Percentiles rank a stretch among this genome's conserved stretches.
Evolutionary conservation across 257 asterid species (phyloP).

Genomic region (Mitragyna speciosa): DNA sequence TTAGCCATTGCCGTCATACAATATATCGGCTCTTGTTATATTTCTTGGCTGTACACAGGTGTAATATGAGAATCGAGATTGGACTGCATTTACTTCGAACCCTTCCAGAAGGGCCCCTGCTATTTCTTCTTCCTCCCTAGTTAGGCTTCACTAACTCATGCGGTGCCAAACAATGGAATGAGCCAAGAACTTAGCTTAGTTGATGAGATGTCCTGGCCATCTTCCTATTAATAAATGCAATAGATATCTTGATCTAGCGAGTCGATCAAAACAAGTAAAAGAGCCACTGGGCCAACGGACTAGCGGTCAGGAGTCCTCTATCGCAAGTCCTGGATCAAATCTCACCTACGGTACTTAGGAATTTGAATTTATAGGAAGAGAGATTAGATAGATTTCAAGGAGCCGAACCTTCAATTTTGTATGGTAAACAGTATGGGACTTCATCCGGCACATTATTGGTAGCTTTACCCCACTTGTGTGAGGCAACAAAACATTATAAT

Average conservation of each 20-base stretch:
- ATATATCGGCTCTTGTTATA: not conserved
- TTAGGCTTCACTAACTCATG: not conserved
- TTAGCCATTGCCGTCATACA: conserved; percentile 4
- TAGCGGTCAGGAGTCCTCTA: no score
- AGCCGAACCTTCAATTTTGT: no score
- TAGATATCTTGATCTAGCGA: not conserved
- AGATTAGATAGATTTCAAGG: no score
- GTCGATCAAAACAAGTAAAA: not conserved
- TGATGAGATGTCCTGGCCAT: not conserved
- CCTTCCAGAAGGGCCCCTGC: not conserved
- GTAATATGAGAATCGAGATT: not conserved
- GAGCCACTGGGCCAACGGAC: no score
- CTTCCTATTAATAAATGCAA: not conserved
- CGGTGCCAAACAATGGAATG: conserved; percentile 5
- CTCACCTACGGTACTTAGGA: no score
- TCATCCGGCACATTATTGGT: no score
- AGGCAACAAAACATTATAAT: no score
- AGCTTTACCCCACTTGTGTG: no score
- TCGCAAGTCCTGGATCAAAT: no score
- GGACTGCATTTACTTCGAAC: conserved; percentile 24
- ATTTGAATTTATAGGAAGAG: no score
- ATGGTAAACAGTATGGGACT: no score
- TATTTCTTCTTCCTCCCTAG: no score
- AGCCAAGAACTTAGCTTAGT: not conserved
- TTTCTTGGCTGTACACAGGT: conserved; percentile 8